Conservation (phyloP, 495 filamentous ascomycete genomes). For the Pyrenopolyporus hunteri region DNA sequence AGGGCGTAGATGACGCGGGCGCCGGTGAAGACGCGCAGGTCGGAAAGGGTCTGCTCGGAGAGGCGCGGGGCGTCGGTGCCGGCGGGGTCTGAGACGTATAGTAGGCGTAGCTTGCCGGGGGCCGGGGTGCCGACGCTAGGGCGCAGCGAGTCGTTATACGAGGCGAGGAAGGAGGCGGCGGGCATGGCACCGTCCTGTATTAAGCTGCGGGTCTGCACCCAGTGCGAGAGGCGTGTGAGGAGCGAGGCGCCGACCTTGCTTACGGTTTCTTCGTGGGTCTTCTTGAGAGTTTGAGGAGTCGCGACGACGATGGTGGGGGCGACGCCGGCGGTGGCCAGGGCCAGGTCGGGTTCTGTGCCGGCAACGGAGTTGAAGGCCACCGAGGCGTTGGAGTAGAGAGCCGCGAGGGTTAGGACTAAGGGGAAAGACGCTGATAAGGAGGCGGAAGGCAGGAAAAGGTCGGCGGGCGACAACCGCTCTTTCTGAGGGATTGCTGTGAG, state of each 20-base stretch:
- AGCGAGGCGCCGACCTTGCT: slow-evolving; percentile 53
- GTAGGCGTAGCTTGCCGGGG: slow-evolving; percentile 76
- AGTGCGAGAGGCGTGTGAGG: slow-evolving; percentile 61
- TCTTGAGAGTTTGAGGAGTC: slow-evolving; percentile 72
- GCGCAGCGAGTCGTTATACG: slow-evolving; percentile 64
- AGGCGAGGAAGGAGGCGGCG: slow-evolving; percentile 62
- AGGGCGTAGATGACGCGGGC: slow-evolving; percentile 86
- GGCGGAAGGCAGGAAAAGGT: slow-evolving; percentile 89
- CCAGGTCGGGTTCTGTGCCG: slow-evolving; percentile 69
- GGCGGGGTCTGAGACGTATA: slow-evolving; percentile 68
- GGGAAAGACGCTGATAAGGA: slow-evolving; percentile 79
- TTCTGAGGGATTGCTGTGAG: slow-evolving; percentile 72
- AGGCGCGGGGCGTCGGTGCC: slow-evolving; percentile 59
- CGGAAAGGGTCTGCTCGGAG: slow-evolving; percentile 70
- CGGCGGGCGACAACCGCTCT: slow-evolving; percentile 72
- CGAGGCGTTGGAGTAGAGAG: slow-evolving; percentile 81
- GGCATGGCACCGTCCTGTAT: slow-evolving; percentile 76
- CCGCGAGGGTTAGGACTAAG: slow-evolving; percentile 78
- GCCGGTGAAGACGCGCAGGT: slow-evolving; percentile 79
- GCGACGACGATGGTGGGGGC: slow-evolving; percentile 84
- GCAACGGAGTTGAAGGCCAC: slow-evolving; percentile 90
- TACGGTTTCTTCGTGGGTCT: slow-evolving; percentile 62
- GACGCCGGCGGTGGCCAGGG: slow-evolving; percentile 70
- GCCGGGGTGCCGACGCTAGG: slow-evolving; percentile 64
- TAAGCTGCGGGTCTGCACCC: slow-evolving; percentile 70